Evolutionary conservation across 225 moss, liverwort and hornwort genomes (phyloP).

Genomic region (Marchantia polymorpha): DNA sequence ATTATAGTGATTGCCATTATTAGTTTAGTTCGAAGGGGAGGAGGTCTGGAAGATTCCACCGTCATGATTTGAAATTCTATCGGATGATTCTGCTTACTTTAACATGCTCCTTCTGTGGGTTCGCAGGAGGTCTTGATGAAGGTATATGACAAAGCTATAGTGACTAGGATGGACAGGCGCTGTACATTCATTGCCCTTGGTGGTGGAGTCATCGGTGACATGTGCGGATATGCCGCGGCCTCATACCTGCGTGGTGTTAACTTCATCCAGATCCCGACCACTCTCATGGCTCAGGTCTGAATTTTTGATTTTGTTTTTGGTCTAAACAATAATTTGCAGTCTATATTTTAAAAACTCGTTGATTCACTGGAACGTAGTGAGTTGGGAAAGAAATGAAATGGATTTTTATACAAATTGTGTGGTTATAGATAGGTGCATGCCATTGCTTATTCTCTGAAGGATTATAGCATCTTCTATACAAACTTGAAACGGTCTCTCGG

Average conservation of each 20-base stretch:
- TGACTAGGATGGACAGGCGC: constrained; percentile 89
- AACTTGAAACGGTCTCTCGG: too few relatives aligned
- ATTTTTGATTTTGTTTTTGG: background rate
- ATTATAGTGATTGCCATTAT: background rate
- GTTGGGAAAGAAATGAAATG: too few relatives aligned
- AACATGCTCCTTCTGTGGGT: background rate
- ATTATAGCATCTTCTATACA: too few relatives aligned
- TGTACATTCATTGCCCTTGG: constrained; percentile 96
- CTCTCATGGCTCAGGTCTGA: constrained; percentile 90
- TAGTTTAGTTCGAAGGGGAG: background rate
- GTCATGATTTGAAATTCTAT: background rate
- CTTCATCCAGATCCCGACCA: constrained; percentile 97
- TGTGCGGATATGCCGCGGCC: constrained; percentile 99
- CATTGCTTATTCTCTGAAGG: too few relatives aligned
- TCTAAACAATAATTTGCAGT: background rate
- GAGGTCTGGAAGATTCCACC: background rate
- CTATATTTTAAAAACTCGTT: background rate
- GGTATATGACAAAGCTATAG: constrained; percentile 90
- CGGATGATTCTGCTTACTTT: background rate
- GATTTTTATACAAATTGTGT: too few relatives aligned
- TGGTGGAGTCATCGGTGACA: constrained; percentile 97
- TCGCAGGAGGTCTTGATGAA: constrained; percentile 64
- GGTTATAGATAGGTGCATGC: too few relatives aligned
- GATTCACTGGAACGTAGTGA: too few relatives aligned
- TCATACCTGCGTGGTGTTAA: constrained; percentile 97